Conservation (phyloP, 495 filamentous ascomycete species). For the Penicillium argentinense region DNA sequence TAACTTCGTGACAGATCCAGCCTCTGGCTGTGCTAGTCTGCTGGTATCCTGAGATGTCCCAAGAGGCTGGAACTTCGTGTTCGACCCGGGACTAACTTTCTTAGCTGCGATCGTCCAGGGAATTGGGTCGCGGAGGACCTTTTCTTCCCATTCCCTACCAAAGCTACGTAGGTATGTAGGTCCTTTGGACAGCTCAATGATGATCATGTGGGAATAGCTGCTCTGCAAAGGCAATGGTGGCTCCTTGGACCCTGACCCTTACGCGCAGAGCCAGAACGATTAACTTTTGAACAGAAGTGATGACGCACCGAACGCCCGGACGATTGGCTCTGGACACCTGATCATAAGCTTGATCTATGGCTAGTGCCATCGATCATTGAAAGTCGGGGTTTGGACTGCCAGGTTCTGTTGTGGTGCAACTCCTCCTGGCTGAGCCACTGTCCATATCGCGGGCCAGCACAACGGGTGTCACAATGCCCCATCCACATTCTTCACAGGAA, state of each 20-base stretch:
- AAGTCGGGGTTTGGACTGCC: background rate
- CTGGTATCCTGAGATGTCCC: no score
- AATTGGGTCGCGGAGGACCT: no score
- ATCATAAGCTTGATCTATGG: background rate
- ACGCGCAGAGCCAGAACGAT: no score
- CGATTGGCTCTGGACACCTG: background rate
- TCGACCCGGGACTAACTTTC: background rate
- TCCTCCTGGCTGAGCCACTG: background rate
- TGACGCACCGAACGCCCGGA: no score
- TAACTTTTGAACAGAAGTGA: no score
- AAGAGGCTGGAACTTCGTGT: background rate
- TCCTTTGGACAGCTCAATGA: no score
- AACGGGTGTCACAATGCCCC: background rate
- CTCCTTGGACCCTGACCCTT: background rate
- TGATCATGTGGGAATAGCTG: background rate
- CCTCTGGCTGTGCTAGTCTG: no score
- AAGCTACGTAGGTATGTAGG: no score
- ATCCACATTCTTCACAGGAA: no score
- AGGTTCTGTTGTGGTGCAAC: background rate
- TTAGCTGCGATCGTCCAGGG: background rate
- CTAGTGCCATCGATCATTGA: background rate
- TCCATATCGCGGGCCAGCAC: background rate
- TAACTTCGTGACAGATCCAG: slow-evolving; percentile 1
- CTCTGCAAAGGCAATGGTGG: background rate
- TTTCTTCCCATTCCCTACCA: no score